Evolutionary conservation across 768 basidiomycete species (phyloP).

Genomic region (Panaeolus cyanescens): DNA sequence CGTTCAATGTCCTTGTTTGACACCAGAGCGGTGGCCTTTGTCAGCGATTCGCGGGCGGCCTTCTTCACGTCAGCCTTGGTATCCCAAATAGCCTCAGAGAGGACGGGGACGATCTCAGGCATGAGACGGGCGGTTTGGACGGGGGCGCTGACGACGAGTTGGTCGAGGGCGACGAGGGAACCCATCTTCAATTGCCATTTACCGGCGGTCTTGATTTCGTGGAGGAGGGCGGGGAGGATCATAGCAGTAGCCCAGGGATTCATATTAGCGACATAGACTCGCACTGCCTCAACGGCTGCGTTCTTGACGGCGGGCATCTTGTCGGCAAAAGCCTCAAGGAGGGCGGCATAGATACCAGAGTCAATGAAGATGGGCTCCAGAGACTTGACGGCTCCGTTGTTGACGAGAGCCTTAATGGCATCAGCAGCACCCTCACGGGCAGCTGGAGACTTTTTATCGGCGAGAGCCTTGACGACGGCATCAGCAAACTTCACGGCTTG

Average conservation of each 20-base stretch:
- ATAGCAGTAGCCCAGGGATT: slow-evolving; percentile 88
- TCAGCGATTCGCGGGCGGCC: slow-evolving; percentile 91
- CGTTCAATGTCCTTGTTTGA: slow-evolving; percentile 99
- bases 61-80: slow-evolving; percentile 99
- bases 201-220: slow-evolving; percentile 92
- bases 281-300: slow-evolving; percentile 83
- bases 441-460: slow-evolving; percentile 94
- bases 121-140: slow-evolving; percentile 85
- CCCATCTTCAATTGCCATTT: slow-evolving; percentile 98
- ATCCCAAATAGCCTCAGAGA: slow-evolving; percentile 97
- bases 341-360: slow-evolving; percentile 82
- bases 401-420: slow-evolving; percentile 66
- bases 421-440: slow-evolving; percentile 87
- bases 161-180: slow-evolving; percentile 77
- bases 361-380: slow-evolving; percentile 89
- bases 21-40: slow-evolving; percentile 90
- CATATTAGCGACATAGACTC: slow-evolving; percentile 71
- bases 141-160: slow-evolving; percentile 83
- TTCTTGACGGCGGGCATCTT: slow-evolving; percentile 89
- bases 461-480: slow-evolving; percentile 80
- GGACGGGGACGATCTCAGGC: slow-evolving; percentile 93
- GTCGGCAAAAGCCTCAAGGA: slow-evolving; percentile 93
- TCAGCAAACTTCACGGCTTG: slow-evolving; percentile 68
- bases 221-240: slow-evolving; percentile 85
- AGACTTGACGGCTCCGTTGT: slow-evolving; percentile 72